Base-by-base conservation (phyloP, 164 flowering plant genomes). In the Saururus chinensis region DNA sequence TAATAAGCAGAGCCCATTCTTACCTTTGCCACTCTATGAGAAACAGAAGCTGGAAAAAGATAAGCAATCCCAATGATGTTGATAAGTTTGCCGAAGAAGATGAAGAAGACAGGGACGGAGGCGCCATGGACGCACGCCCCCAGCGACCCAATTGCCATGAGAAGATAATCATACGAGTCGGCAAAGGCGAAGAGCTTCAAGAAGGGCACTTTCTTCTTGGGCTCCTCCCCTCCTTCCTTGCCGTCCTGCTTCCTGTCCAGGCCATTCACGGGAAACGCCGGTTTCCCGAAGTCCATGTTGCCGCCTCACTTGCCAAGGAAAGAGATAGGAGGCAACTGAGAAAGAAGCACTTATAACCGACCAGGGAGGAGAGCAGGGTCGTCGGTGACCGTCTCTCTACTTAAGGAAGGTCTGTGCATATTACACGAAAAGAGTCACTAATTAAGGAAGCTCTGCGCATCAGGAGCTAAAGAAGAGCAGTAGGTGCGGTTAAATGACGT, bases 31-130 rank as follows among this genome's bases (percentile, higher is more conserved):
- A 93, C 95, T 79, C 66, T 77, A 64, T 84, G 91, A 4, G 97
- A 87, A 64, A 92, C 89, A 24, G 75, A 65, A 26, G 76, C 64
- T 0, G 97, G 95, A 57, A 90, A 90, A 42, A 88, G 84, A 68
- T 82, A 87, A 59, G 96, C 95, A 30, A 81, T 19, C 8, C 97
- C 99, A 25, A 88, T 79, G 58, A 90, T 60, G 64, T 95, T 83
- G 0, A 95, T 89, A 60, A 91, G 59, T 66, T 95, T 83, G 0
- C 97, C 98, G 41, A 95, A 95, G 85, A 84, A 89, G 56, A 87
- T 83, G 52, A 95, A 91, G 84, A 95, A 95, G 0, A 95, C 87
- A 0, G 98, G 99, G 0, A 95, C 96, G 0, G 99, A 89, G 20
- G 86, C 96, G 4, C 98, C 99, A 69, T 95, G 99, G 53, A 84